Evolutionary conservation across 805 yeast species (phyloP), one percentile per base, ranked within the genome.

Genomic region (Lipomyces orientalis): DNA sequence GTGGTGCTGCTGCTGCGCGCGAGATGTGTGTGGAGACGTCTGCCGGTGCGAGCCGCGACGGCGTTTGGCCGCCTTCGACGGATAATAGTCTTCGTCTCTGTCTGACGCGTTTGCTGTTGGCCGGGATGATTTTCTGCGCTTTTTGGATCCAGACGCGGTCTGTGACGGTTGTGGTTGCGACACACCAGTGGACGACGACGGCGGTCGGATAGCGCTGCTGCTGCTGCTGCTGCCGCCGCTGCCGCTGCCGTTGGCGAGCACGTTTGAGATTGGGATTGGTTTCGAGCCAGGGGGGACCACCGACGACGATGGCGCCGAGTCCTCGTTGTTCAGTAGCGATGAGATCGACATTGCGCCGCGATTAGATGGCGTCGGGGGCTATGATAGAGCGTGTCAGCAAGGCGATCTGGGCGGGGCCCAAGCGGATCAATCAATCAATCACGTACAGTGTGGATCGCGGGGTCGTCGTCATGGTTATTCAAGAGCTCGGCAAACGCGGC

Each of bases 331-430:
- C 56, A 68, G 64, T 58, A 68, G 67, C 10, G 71, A 64, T 46
- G 61, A 58, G 60, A 68, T 68, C 16, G 71, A 68, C 71, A 68
- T 68, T 22, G 71, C 71, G 33, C 54, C 58, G 37, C 70, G 66
- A 33, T 34, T 51, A n/a, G 66, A 64, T 1, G 67, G 61, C 37
- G 62, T n/a, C 10, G 25, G 31, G 8, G 49, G 49, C 49, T 43
- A 43, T 16, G 1, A 43, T 37, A 37, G 5, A 37, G 14, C 43
- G 16, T 12, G 14, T 37, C 14, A 37, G 43, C 14, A 37, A 37
- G 16, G 5, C 14, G 5, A 5, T 37, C 9, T 1, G 6, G 10
- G 29, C 3, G 29, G 1, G 29, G 29, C 8, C n/a, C 22, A n/a
- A 43, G 9, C 3, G 22, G 49, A 43, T 43, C 22, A n/a, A 16